These are phyloP conservation scores for Oxyria digyna DNA, from an alignment of 148 eudicot species.

Conservation along the genomic window DNA sequence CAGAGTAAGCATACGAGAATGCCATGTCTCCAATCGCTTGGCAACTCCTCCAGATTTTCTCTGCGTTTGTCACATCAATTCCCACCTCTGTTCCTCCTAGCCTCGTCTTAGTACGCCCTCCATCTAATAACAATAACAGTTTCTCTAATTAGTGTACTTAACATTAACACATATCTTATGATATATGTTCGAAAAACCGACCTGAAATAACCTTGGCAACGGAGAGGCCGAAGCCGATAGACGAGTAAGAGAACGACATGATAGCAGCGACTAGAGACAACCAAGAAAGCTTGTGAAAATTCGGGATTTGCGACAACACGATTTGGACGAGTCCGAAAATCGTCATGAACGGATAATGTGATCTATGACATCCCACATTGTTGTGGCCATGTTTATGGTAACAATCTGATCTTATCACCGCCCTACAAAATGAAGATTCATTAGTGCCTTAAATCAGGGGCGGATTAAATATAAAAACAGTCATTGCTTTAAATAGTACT, in stretches of 20 bases:
- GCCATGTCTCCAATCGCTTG: conserved; percentile 24
- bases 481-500: no score
- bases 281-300: conserved; percentile 21
- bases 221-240: conserved; percentile 23
- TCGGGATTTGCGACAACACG: conserved; percentile 21
- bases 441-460: no score
- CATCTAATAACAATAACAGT: background rate
- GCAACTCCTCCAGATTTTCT: conserved; percentile 8
- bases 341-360: conserved; percentile 13
- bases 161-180: no score
- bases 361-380: conserved; percentile 1
- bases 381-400: conserved; percentile 14
- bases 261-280: conserved; percentile 21
- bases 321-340: conserved; percentile 17
- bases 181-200: no score
- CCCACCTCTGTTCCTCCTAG: conserved; percentile 6
- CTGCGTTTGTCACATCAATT: background rate
- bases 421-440: no score
- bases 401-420: conserved; percentile 18
- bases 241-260: conserved; percentile 24
- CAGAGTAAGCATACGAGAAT: conserved; percentile 21
- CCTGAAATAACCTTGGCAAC: conserved; percentile 18
- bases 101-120: background rate
- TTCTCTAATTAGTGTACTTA: no score
- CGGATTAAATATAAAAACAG: no score